Conservation (phyloP, 2,329 filamentous ascomycete genomes). For the Colletotrichum sp. region DNA sequence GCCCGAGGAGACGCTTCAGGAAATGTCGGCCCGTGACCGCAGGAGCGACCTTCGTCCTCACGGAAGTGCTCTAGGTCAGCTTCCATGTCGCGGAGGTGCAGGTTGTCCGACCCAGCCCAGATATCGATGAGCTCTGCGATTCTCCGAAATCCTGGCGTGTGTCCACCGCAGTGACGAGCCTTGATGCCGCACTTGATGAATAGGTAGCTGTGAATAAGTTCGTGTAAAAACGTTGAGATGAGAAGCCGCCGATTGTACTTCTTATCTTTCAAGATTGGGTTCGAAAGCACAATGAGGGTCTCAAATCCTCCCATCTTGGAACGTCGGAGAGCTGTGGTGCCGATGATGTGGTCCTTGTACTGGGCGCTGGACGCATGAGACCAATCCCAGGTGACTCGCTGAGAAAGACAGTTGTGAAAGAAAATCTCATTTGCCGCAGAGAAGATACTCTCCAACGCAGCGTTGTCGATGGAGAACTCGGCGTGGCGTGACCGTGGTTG, state of each 20-base stretch:
- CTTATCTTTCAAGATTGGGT: conserved; percentile 59
- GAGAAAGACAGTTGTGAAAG: conserved; percentile 60
- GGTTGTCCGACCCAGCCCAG: conserved; percentile 62
- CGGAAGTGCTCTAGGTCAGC: conserved; percentile 64
- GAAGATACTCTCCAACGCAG: conserved; percentile 63
- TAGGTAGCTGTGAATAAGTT: conserved; percentile 71
- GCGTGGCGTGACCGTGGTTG: conserved; percentile 50
- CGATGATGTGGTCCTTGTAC: conserved; percentile 63
- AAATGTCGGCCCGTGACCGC: conserved; percentile 10
- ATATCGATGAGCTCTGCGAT: conserved; percentile 66
- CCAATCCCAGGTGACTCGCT: conserved; percentile 69
- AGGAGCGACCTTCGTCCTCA: conserved; percentile 27
- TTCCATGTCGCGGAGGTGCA: conserved; percentile 65
- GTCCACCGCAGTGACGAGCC: conserved; percentile 60
- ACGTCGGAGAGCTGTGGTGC: conserved; percentile 64
- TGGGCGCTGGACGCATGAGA: conserved; percentile 53
- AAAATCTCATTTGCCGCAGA: conserved; percentile 67
- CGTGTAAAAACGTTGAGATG: conserved; percentile 70
- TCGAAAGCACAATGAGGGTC: conserved; percentile 66
- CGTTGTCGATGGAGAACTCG: conserved; percentile 61
- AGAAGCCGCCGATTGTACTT: conserved; percentile 65
- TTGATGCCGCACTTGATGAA: conserved; percentile 67
- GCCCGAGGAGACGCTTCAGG: background rate
- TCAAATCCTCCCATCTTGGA: conserved; percentile 59
- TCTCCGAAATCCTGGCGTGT: conserved; percentile 63